phyloP scores from a whole-genome alignment of 139 green algal genomes.

The Edaphochlamys debaryana region DNA sequence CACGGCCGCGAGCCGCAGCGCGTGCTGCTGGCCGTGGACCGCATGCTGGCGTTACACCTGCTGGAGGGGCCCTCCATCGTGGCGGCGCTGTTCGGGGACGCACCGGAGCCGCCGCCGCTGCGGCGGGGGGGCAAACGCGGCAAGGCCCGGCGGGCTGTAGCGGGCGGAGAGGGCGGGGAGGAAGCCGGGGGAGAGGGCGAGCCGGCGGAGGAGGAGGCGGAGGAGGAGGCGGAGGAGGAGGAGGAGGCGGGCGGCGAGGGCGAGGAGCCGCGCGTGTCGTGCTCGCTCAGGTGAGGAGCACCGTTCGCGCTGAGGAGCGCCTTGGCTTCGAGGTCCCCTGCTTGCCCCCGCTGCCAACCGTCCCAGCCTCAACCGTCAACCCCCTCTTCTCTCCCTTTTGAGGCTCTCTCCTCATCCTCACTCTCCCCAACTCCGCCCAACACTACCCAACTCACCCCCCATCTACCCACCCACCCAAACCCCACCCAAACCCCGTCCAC shows the following conservation, averaged over 20 bases:
- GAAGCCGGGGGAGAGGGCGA: not conserved
- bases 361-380: too few species aligned
- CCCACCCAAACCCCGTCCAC: too few species aligned
- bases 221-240: constrained; percentile 8
- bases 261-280: not conserved
- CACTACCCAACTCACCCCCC: too few species aligned
- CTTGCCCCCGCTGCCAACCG: too few species aligned
- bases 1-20: constrained; percentile 22
- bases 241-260: not conserved
- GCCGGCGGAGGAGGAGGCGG: not conserved
- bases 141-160: too few species aligned
- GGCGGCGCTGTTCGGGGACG: constrained; percentile 37
- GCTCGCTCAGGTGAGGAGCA: constrained; percentile 3
- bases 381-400: too few species aligned
- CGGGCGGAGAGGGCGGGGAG: not conserved
- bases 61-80: constrained; percentile 40
- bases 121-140: not conserved
- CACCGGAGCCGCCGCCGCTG: not conserved
- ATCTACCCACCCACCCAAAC: too few species aligned
- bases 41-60: constrained; percentile 70
- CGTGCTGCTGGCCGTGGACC: constrained; percentile 73
- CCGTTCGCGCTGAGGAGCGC: too few species aligned
- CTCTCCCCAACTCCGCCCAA: too few species aligned
- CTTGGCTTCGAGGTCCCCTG: too few species aligned
- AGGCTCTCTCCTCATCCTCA: too few species aligned